Evolutionary conservation across 805 yeast genomes (phyloP), one percentile per base, ranked within the genome.

Genomic region (Lipomyces oligophaga): DNA sequence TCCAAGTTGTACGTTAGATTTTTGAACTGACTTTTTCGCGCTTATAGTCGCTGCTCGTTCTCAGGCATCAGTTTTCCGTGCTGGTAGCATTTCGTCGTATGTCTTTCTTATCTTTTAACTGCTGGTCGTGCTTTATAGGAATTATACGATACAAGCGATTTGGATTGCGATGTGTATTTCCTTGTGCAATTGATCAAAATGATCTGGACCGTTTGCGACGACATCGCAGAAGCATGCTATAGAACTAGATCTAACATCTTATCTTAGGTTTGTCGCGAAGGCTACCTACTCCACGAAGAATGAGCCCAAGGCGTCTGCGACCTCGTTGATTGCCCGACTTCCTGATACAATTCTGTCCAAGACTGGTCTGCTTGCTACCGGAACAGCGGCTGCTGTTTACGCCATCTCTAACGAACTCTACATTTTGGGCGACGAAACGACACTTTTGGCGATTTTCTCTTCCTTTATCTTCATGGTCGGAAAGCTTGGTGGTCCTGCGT

Each of bases 351-450:
- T 79, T 60, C 69, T 90, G 60, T 79, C 96, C 59, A 93, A 93
- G 80, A 87, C 97, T 54, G 96, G 97, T 66, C 78, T 89, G 65
- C 75, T 93, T 64, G 96, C 96, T 63, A 89, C 98, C 44, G 79
- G 90, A 53, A 80, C 96, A 52, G 97, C 97, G 54, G 97, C 95
- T 47, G 81, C 95, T 52, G 69, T 90, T 60, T 93, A 88, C 73
- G 96, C 96, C 58, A 82, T 93, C 66, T 84, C 96, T 63, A 87
- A 86, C 72, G 95, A 87, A 71, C 77, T 93, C 60, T 83, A 89
- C 72, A 85, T 93, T 60, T 76, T 93, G 65, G 94, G 90, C 71
- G 97, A 88, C 66, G 98, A 93, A 78, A 77, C 96, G 64, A 79
- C 87, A 60, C 75, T 93, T 68, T 77, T 88, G 45, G 78, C 77